These are phyloP conservation scores for Acer negundo DNA, from an alignment of 345 rosid species.

Conservation along the genomic window DNA sequence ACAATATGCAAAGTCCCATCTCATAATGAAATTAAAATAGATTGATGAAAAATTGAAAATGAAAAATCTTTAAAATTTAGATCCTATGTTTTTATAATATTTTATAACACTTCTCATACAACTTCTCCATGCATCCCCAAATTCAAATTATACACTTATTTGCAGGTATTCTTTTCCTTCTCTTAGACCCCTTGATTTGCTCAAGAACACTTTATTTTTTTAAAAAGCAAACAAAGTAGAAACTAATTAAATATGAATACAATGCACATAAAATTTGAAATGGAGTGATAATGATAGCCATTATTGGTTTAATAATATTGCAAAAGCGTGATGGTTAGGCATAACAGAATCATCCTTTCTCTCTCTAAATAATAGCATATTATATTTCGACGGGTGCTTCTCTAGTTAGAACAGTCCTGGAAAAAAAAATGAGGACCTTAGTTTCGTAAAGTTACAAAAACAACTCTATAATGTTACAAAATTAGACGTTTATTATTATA, in stretches of 20 bases:
- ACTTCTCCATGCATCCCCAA: not conserved
- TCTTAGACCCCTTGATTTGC: not conserved
- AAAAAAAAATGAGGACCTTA: too few relatives aligned
- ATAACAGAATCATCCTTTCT: not conserved
- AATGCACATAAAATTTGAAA: not conserved
- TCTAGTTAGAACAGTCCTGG: too few relatives aligned
- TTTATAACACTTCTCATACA: not conserved
- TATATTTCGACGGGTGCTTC: not conserved
- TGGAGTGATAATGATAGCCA: constrained; percentile 14
- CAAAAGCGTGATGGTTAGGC: not conserved
- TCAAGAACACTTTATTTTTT: not conserved
- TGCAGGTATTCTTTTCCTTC: not conserved
- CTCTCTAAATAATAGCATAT: not conserved
- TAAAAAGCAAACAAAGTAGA: not conserved
- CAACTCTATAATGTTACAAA: too few relatives aligned
- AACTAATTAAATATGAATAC: not conserved
- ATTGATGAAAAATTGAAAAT: too few relatives aligned
- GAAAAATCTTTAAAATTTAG: too few relatives aligned
- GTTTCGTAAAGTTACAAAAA: too few relatives aligned
- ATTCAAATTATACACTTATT: too few relatives aligned
- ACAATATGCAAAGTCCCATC: too few relatives aligned
- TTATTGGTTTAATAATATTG: constrained; percentile 5
- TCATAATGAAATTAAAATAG: too few relatives aligned
- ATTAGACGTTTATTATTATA: too few relatives aligned
- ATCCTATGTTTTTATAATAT: too few relatives aligned